Evolutionary conservation across 768 basidiomycete genomes (phyloP), one percentile per base, ranked within the genome.

Genomic region (Kondoa malvinella): DNA sequence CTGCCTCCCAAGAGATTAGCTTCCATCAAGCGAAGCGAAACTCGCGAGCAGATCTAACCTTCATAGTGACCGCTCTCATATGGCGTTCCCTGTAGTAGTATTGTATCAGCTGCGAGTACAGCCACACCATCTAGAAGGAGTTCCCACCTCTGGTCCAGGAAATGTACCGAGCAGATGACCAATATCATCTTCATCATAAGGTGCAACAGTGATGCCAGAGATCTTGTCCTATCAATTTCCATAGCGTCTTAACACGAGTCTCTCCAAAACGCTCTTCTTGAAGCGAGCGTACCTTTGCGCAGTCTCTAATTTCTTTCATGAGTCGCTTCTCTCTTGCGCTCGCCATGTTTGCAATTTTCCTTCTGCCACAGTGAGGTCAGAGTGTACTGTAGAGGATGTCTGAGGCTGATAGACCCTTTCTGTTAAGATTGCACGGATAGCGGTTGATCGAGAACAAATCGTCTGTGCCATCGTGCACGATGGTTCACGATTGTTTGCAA

Each of bases 11-110:
- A 21, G 40, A 50, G 8, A 50, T 21, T 50, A 50, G 8, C 8
- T 8, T 8, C 40, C 40, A 50, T n/a, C n/a, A 21, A 50, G 8
- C 40, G 21, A 50, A 8, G 40, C 8, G 40, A 50, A 50, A 21
- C 40, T 8, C 21, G 8, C 12, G 8, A 8, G 40, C 27, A n/a
- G 56, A 69, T 66, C 72, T 92, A 90, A 61, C 96, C 88, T 78
- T 92, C 87, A 74, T 88, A 97, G 40, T 81, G 82, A 21, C 94
- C 92, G 26, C 94, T 92, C 68, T 88, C 83, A 69, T 97, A 97
- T 0, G 94, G 92, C 2, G 92, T 95, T 50, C 82, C 94, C 4
- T 58, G 26, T 56, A 68, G 30, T 56, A 66, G 26, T 56, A 56
- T 1, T 56, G 65, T 56, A 27, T 26, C 15, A 64, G 63, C 50